Base-by-base conservation (phyloP, 2,329 filamentous ascomycete genomes). In the Paecilomyces sp. region DNA sequence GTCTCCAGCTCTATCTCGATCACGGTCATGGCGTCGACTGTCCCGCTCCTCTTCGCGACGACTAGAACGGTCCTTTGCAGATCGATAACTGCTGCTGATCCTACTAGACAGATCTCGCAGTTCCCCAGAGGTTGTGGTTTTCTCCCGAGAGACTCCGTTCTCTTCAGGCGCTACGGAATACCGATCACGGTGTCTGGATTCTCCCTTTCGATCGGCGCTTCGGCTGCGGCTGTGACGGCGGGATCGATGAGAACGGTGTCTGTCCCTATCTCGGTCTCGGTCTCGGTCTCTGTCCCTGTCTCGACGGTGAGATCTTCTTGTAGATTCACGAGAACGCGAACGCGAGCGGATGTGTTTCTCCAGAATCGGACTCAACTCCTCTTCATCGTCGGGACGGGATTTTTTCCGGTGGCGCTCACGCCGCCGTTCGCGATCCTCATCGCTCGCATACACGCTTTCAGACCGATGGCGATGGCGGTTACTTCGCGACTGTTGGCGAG, bases 321-420 rank as follows among this genome's bases (percentile, higher is more conserved):
- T 80, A 9, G 82, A 80, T 12, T 85, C 83, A 1, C 83, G 83
- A 2, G 89, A 90, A 60, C 88, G 80, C 0, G 85, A 85, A 54
- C 86, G 82, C 0, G 87, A 86, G 56, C 83, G 82, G 55, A 85
- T 82, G 12, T 78, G 76, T 64, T 80, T 68, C 63, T 79, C 64
- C 18, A 58, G 58, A 24, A 59, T 31, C 15, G 59, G 53, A 3
- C 34, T 53, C 53, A 82, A 78, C 56, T 80, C 77, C 18, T 82
- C 82, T 55, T 82, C 80, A 15, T 76, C 76, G 6, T 74, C 72
- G 30, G 66, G 67, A 56, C 66, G 70, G 12, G 64, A 76, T 66
- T 59, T 79, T 57, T 61, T 67, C 55, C 66, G 64, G 25, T 61
- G 60, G 34, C 63, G 63, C 30, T 70, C 68, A 4, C 66, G 68